Base-by-base conservation (phyloP, 805 yeast genomes). In the Lipomyces spencermartinsiae region DNA sequence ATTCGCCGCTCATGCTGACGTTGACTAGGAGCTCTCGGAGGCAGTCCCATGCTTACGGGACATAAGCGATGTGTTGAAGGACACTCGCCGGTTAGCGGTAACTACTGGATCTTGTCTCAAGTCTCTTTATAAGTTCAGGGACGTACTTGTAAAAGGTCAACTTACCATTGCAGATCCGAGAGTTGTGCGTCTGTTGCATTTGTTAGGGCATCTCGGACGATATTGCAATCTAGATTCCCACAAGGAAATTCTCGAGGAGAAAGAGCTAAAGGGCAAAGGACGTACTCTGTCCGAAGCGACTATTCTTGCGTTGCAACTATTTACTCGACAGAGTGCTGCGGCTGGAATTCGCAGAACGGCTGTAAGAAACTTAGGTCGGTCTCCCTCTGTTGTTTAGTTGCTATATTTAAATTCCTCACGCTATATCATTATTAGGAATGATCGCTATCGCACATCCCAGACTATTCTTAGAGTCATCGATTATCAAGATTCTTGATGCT, bases 11-110 rank as follows among this genome's bases (percentile, higher is more conserved):
- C 49, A 33, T 29, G 22, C 29, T 54, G 35, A 22, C 46, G 10
- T n/a, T 19, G 53, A 5, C 46, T 51, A 65, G 64, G 95, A 91
- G 71, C 77, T 91, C 8, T 85, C 85, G n/a, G 88, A 88, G 74
- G 97, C 94, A 0, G 84, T 91, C 76, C 92, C 93, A 0, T 83
- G 91, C 65, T 78, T 86, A 3, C 87, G 92, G 89, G 77, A 77
- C 8, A 78, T 91, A 0, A 83, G 90, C 1, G 74, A 71, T 2
- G 77, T 84, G 73, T 80, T 83, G 54, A 78, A 81, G 1, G 86
- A 85, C 61, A 82, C 84, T 0, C 65, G 74, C 0, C 85, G 85
- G 69, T 73, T 91, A 4, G 85, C 87, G 0, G 85, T 83, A 70
- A 93, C 93, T 0, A 85, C 91, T 22, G 78, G 86, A 0, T 86